Evolutionary conservation across 2,329 filamentous ascomycete genomes (phyloP), one percentile per base, ranked within the genome.

Genomic region (Hortaea sp.): DNA sequence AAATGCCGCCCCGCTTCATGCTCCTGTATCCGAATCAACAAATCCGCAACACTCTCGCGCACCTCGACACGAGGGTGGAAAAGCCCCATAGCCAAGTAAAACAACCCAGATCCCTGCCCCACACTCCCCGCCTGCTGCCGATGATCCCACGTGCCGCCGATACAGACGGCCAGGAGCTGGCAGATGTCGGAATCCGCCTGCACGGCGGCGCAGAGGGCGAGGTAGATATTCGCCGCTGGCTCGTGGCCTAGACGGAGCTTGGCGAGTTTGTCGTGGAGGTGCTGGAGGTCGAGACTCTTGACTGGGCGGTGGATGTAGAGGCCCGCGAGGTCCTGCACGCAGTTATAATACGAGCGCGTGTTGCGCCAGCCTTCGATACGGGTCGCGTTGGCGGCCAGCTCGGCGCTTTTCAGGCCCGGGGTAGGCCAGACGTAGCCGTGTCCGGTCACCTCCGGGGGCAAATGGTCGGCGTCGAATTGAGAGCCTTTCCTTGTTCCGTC

Each of bases 361-460:
- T 88, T 94, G 55, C 92, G 81, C 92, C 92, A 98, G 47, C 90
- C 92, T 69, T 98, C 92, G 51, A 98, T 94, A 47, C 92, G 78
- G 47, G 86, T 88, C 41, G 92, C 88, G 50, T 94, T 95, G 3
- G 88, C 90, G 11, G 88, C 85, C 34, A 98, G 77, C 67, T 98
- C 92, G 57, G 82, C 84, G 57, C 85, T 77, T 66, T 88, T 90
- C 6, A 83, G 76, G 37, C 74, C 71, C 46, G 95, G 88, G 57
- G 95, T 87, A 3, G 84, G 70, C 92, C 92, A 98, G 31, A 98
- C 90, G 62, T 94, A 97, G 37, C 92, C 92, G 63, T 97, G 92
- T 0, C 90, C 90, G 28, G 55, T 53, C 29, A 62, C 59, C 42
- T 63, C 60, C 7, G 59, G 50, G 6, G 58, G 52, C 5, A 58